Conservation (phyloP, 768 basidiomycete genomes). For the Tricholoma sp. region DNA sequence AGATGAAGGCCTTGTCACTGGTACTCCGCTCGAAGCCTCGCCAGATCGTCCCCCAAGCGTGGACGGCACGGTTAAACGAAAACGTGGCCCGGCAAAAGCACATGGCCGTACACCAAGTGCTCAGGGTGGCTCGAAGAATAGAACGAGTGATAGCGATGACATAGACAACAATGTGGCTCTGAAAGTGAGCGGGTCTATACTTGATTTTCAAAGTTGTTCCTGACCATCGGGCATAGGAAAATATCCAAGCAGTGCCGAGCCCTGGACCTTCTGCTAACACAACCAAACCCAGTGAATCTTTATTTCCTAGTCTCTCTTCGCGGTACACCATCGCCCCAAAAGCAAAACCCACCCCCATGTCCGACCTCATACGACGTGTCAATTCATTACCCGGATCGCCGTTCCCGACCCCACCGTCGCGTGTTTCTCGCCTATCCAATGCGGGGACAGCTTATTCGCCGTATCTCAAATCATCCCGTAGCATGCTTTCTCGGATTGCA, state of each 20-base stretch:
- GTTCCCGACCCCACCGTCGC: conserved; percentile 31
- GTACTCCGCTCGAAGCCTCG: background rate
- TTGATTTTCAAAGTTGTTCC: conserved; percentile 12
- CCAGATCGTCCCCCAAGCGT: background rate
- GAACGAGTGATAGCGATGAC: conserved; percentile 1
- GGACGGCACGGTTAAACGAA: conserved; percentile 9
- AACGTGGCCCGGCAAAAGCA: background rate
- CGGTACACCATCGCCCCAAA: conserved; percentile 46
- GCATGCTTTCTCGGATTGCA: conserved; percentile 61
- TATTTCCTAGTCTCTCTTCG: conserved; percentile 21
- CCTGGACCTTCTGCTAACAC: conserved; percentile 1
- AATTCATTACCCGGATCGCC: conserved; percentile 65
- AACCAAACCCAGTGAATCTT: conserved; percentile 10
- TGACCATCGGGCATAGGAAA: conserved; percentile 21
- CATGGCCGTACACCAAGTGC: background rate
- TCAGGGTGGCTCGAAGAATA: background rate
- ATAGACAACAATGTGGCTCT: conserved; percentile 1
- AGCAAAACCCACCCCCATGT: conserved; percentile 57
- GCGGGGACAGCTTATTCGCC: conserved; percentile 51
- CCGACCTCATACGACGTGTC: conserved; percentile 69
- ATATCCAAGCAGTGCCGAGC: conserved; percentile 11
- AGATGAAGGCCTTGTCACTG: background rate
- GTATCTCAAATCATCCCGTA: conserved; percentile 58
- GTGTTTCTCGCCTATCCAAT: conserved; percentile 13
- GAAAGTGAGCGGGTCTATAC: background rate